These are phyloP conservation scores for Podaxis mareebaensis DNA, from an alignment of 768 basidiomycete species.

Conservation along the genomic window DNA sequence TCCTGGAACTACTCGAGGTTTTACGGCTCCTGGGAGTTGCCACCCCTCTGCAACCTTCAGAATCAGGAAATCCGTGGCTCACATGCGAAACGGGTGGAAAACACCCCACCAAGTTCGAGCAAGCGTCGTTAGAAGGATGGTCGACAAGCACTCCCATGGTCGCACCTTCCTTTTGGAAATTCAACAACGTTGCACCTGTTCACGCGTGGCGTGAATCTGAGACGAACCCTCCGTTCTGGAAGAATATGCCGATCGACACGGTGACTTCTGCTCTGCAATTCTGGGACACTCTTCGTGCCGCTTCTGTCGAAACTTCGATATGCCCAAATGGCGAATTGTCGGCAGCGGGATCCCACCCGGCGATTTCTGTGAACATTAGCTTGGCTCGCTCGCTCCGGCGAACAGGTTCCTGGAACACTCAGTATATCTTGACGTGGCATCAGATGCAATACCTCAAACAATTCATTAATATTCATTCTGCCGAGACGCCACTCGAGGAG, in stretches of 20 bases:
- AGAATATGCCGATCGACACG: slow-evolving; percentile 42
- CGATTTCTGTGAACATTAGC: slow-evolving; percentile 24
- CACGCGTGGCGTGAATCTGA: slow-evolving; percentile 61
- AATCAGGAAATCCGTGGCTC: slow-evolving; percentile 42
- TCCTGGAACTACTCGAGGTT: slow-evolving; percentile 63
- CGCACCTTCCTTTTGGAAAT: slow-evolving; percentile 67
- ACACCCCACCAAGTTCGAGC: slow-evolving; percentile 48
- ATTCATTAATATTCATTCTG: slow-evolving; percentile 43
- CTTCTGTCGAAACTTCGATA: slow-evolving; percentile 40
- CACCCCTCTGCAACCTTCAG: slow-evolving; percentile 53
- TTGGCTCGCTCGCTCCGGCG: slow-evolving; percentile 58
- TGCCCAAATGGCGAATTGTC: slow-evolving; percentile 11
- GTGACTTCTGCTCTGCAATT: slow-evolving; percentile 42
- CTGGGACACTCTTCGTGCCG: slow-evolving; percentile 59
- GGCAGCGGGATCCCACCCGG: slow-evolving; percentile 13
- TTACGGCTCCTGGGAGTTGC: slow-evolving; percentile 60
- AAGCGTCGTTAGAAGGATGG: slow-evolving; percentile 44
- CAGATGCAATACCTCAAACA: slow-evolving; percentile 66
- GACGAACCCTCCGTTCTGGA: slow-evolving; percentile 53
- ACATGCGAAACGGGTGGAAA: slow-evolving; percentile 43
- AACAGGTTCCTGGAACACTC: slow-evolving; percentile 55
- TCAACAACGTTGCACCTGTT: slow-evolving; percentile 55
- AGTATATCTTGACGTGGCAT: slow-evolving; percentile 65
- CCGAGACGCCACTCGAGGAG: slow-evolving; percentile 49
- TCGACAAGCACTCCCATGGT: slow-evolving; percentile 40